phyloP scores from a whole-genome alignment of 495 filamentous ascomycete species.

The Daldinia childiae region DNA sequence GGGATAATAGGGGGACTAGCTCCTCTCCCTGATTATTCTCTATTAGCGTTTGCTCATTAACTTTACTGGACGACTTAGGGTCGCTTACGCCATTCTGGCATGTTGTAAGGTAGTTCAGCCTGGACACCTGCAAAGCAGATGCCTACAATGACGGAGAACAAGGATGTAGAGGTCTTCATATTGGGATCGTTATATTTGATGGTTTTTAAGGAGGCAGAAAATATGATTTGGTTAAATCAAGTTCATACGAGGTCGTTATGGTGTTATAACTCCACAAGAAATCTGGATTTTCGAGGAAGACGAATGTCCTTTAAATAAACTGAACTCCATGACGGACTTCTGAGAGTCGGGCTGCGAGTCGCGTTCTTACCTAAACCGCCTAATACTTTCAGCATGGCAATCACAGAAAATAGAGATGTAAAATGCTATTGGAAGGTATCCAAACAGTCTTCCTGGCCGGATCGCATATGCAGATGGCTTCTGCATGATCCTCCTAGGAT shows the following conservation, averaged over 20 bases:
- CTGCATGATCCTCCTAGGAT: conserved; percentile 23
- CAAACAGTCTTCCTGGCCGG: neutral
- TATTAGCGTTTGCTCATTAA: neutral
- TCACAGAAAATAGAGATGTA: neutral
- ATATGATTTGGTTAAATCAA: neutral
- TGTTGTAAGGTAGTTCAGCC: conserved; percentile 32
- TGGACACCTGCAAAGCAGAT: conserved; percentile 36
- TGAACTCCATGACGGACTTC: neutral
- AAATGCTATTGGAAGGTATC: neutral
- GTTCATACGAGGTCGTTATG: neutral
- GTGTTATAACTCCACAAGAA: neutral
- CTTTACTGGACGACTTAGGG: neutral
- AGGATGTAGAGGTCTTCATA: conserved; percentile 34
- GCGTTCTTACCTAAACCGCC: conserved; percentile 9
- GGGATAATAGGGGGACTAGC: conserved; percentile 2
- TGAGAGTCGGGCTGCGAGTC: neutral
- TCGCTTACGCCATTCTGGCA: conserved; percentile 22
- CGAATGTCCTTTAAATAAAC: conserved; percentile 14
- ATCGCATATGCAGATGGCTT: neutral
- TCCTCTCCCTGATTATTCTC: neutral
- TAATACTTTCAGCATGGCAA: neutral
- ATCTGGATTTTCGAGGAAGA: neutral
- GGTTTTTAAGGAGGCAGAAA: neutral
- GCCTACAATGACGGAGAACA: conserved; percentile 25
- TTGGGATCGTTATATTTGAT: conserved; percentile 10